These are phyloP conservation scores for Quercus phellos DNA, from an alignment of 331 rosid species.

Conservation along the genomic window DNA sequence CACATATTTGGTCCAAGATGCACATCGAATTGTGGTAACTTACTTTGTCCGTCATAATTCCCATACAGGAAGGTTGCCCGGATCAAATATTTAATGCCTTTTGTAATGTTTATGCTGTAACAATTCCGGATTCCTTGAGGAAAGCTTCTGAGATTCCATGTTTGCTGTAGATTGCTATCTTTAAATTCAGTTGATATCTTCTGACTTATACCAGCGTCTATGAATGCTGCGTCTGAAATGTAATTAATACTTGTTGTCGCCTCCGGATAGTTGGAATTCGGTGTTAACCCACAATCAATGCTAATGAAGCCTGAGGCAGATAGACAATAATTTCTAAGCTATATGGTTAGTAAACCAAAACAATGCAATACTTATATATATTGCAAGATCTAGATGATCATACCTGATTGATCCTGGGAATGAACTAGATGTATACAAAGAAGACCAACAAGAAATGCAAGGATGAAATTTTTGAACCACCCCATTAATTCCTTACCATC, in stretches of 20 bases:
- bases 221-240: slow-evolving; percentile 39
- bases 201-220: slow-evolving; percentile 16
- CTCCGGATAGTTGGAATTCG: slow-evolving; percentile 19
- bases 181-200: slow-evolving; percentile 10
- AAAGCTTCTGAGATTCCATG: slow-evolving; percentile 37
- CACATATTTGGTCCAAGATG: slow-evolving; percentile 28
- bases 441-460: slow-evolving; percentile 6
- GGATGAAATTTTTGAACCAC: slow-evolving; percentile 12
- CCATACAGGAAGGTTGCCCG: slow-evolving; percentile 32
- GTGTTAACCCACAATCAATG: slow-evolving; percentile 43
- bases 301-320: slow-evolving; percentile 26
- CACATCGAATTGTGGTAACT: slow-evolving; percentile 26
- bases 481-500: background rate
- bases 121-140: slow-evolving; percentile 46
- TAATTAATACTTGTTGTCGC: slow-evolving; percentile 22
- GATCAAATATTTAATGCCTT: slow-evolving; percentile 29
- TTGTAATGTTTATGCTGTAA: slow-evolving; percentile 26
- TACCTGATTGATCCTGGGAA: slow-evolving; percentile 46
- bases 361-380: background rate
- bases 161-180: background rate
- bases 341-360: background rate
- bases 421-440: slow-evolving; percentile 19
- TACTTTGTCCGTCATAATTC: slow-evolving; percentile 34
- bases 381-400: background rate
- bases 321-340: background rate